Evolutionary conservation across 495 filamentous ascomycete species (phyloP).

Genomic region (Venustampulla echinocandica): DNA sequence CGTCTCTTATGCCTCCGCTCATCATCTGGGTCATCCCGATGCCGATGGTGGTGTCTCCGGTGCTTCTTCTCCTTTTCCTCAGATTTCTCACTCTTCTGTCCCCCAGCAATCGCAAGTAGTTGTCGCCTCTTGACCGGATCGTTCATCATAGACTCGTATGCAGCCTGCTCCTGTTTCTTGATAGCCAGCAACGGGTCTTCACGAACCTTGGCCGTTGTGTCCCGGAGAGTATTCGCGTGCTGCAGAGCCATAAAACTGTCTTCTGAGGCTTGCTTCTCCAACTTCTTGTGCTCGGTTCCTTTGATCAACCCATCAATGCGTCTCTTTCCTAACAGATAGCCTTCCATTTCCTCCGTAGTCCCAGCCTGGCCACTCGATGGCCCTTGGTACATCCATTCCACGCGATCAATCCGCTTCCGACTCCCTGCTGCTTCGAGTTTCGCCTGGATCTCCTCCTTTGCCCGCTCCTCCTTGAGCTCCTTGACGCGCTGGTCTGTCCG

Average conservation of each 20-base stretch:
- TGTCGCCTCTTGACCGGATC: slow-evolving; percentile 65
- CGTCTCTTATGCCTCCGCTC: slow-evolving; percentile 19
- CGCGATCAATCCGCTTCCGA: slow-evolving; percentile 59
- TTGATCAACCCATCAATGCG: slow-evolving; percentile 86
- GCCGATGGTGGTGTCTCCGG: slow-evolving; percentile 43
- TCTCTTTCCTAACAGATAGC: slow-evolving; percentile 84
- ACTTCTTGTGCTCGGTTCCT: slow-evolving; percentile 66
- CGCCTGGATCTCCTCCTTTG: slow-evolving; percentile 82
- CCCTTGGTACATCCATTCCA: slow-evolving; percentile 97
- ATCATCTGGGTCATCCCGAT: slow-evolving; percentile 31
- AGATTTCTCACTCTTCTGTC: slow-evolving; percentile 31
- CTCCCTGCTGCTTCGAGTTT: slow-evolving; percentile 87
- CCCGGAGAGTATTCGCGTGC: slow-evolving; percentile 56
- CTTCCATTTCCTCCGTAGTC: slow-evolving; percentile 88
- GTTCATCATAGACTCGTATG: slow-evolving; percentile 82
- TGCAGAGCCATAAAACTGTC: slow-evolving; percentile 52
- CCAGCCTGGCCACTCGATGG: slow-evolving; percentile 71
- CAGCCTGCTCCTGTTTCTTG: slow-evolving; percentile 84
- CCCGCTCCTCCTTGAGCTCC: slow-evolving; percentile 88
- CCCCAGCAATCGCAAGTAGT: slow-evolving; percentile 53
- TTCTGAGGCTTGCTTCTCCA: slow-evolving; percentile 70
- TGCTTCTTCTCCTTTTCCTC: slow-evolving; percentile 40
- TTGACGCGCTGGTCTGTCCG: slow-evolving; percentile 74
- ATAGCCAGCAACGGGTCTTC: slow-evolving; percentile 88
- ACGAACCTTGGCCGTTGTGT: slow-evolving; percentile 74